Evolutionary conservation across 1,284 basidiomycete genomes (phyloP), one percentile per base, ranked within the genome.

Genomic region (Ceratobasidium sp.): DNA sequence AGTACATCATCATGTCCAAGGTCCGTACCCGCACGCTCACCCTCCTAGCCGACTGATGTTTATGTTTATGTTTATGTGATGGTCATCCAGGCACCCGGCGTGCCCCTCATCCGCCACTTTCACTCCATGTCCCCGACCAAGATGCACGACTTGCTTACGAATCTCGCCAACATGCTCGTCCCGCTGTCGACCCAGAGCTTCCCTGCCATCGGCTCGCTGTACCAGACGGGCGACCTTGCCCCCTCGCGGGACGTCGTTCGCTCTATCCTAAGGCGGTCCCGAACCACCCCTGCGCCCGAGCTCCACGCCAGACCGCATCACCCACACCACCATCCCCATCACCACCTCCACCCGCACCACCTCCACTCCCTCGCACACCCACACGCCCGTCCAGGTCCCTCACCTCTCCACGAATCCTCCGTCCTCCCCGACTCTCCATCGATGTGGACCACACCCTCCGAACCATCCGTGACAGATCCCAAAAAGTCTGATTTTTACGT

Each of bases 1-100:
- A 94, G 81, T 94, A 90, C 78, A 93, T 94, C 77, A 81, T 94
- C 78, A 93, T 94, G 93, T 91, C 90, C 73, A 93, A 91, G 88
- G 93, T 91, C 77, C 31, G 86, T 82, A 36, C 17, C 45, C n/a
- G 15, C 47, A n/a, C 41, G 19, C 63, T 24, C n/a, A 5, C 47
- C 27, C 63, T 50, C 19, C 22, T 64, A 7, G 27, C 63, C n/a
- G 29, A 29, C 27, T 50, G 27, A 66, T 44, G 33, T 47, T 51
- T 41, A 41, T 41, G 36, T n/a, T n/a, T n/a, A n/a, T n/a, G 41
- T 14, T 36, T 19, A 17, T 5, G n/a, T n/a, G n/a, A 36, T 33
- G 44, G 22, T 31, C 24, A 79, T 78, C 74, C 51, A 94, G 92
- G 92, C 92, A 36, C 82, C 85, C 4, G 92, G 92, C 15, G 86